Percentiles rank a stretch among this genome's conserved stretches.
Evolutionary conservation across 768 basidiomycete genomes (phyloP).

Genomic region (Epithele typhae): DNA sequence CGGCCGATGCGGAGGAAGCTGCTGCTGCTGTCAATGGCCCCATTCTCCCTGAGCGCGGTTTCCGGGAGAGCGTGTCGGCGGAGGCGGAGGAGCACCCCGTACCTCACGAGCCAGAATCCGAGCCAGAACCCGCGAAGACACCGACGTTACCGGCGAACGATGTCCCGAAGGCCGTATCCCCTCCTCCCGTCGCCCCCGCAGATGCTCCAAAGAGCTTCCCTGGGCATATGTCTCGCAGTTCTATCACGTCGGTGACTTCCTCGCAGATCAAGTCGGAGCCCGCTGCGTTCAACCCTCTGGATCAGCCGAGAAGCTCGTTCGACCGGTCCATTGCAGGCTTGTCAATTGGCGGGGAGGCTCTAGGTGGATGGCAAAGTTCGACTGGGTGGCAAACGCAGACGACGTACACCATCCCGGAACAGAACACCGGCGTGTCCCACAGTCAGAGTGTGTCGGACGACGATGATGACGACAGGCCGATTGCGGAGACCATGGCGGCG

Average conservation of each 20-base stretch:
- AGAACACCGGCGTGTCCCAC: background rate
- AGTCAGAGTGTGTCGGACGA: conserved; percentile 25
- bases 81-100: conserved; percentile 13
- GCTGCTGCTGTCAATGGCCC: conserved; percentile 5
- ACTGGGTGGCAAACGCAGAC: conserved; percentile 46
- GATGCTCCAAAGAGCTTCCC: conserved; percentile 23
- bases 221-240: conserved; percentile 15
- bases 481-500: conserved; percentile 22
- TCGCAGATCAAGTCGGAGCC: conserved; percentile 12
- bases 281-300: conserved; percentile 25
- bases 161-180: conserved; percentile 10
- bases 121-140: conserved; percentile 10
- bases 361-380: conserved; percentile 46
- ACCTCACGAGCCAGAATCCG: conserved; percentile 1
- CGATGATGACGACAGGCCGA: conserved; percentile 28
- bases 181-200: conserved; percentile 26
- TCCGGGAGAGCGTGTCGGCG: conserved; percentile 22
- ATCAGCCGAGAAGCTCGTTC: conserved; percentile 21
- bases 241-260: conserved; percentile 17
- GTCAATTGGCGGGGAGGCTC: conserved; percentile 42
- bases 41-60: conserved; percentile 13
- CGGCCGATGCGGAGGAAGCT: conserved; percentile 9
- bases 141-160: conserved; percentile 4
- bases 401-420: conserved; percentile 28
- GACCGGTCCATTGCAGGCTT: conserved; percentile 41